Evolutionary conservation across 2,329 filamentous ascomycete genomes (phyloP).

Genomic region (Ascochyta koolunga): DNA sequence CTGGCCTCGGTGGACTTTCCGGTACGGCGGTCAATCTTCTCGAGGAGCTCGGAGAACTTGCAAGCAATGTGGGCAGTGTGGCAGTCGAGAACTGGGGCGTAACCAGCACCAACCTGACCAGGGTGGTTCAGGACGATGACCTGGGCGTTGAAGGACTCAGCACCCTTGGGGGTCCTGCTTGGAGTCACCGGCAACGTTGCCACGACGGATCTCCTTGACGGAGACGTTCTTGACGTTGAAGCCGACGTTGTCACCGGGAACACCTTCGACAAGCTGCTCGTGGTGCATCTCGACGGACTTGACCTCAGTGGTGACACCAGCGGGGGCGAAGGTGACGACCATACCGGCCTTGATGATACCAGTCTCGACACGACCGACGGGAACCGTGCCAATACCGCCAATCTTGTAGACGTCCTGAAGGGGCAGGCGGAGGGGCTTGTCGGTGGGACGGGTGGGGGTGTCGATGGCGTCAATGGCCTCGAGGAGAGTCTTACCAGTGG

Average conservation of each 20-base stretch:
- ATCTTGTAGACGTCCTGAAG: constrained; percentile 99
- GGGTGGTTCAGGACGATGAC: constrained; percentile 99
- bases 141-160: constrained; percentile 97
- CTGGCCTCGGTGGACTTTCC: constrained; percentile 90
- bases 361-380: constrained; percentile 99
- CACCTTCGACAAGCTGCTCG: constrained; percentile 95
- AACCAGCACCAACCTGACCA: constrained; percentile 98
- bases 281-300: constrained; percentile 99
- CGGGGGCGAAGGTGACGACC: constrained; percentile 98
- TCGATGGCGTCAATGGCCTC: constrained; percentile 99
- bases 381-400: constrained; percentile 99
- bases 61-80: constrained; percentile 99
- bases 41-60: constrained; percentile 99
- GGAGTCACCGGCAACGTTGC: constrained; percentile 99
- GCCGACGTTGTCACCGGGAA: constrained; percentile 99
- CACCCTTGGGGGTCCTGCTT: constrained; percentile 96
- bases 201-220: constrained; percentile 99
- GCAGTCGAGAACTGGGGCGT: constrained; percentile 99
- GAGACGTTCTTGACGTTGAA: constrained; percentile 99
- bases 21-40: constrained; percentile 99
- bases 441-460: constrained; percentile 86
- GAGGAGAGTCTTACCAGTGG: constrained; percentile 94
- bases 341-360: constrained; percentile 84
- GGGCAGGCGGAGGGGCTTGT: constrained; percentile 99
- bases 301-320: constrained; percentile 99